These are phyloP conservation scores for Coemansia sp. DNA, from an alignment of 192 early-diverging fungal genomes.

Conservation along the genomic window DNA sequence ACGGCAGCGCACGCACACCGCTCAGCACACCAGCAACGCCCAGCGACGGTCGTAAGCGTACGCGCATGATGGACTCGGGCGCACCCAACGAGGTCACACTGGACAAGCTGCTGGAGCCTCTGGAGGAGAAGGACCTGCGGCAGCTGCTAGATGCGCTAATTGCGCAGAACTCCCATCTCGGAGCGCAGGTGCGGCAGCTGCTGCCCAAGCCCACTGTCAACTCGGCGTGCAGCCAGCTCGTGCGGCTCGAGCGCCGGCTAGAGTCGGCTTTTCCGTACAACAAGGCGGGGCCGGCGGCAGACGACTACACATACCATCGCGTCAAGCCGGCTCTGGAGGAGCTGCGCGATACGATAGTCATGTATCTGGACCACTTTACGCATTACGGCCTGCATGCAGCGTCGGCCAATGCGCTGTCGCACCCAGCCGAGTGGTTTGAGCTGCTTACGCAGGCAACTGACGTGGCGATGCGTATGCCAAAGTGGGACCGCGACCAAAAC, in stretches of 20 bases:
- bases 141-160: conserved; percentile 72
- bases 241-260: conserved; percentile 68
- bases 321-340: conserved; percentile 75
- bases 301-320: conserved; percentile 90
- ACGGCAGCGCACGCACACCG: neutral
- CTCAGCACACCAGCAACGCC: neutral
- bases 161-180: conserved; percentile 69
- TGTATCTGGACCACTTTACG: conserved; percentile 76
- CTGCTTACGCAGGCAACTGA: conserved; percentile 77
- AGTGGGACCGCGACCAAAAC: conserved; percentile 71
- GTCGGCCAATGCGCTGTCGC: conserved; percentile 32
- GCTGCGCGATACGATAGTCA: conserved; percentile 67
- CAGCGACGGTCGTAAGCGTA: conserved; percentile 35
- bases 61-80: conserved; percentile 24
- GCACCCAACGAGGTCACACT: conserved; percentile 39
- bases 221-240: conserved; percentile 67
- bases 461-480: conserved; percentile 73
- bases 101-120: conserved; percentile 57
- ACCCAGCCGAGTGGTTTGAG: conserved; percentile 66
- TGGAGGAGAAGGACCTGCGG: conserved; percentile 75
- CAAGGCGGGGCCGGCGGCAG: conserved; percentile 68
- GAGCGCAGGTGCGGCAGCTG: conserved; percentile 66
- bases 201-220: conserved; percentile 84
- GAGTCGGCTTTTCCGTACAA: conserved; percentile 84
- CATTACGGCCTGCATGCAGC: conserved; percentile 65